Conservation (phyloP, 495 filamentous ascomycete species). For the Penicillium flavigenum region DNA sequence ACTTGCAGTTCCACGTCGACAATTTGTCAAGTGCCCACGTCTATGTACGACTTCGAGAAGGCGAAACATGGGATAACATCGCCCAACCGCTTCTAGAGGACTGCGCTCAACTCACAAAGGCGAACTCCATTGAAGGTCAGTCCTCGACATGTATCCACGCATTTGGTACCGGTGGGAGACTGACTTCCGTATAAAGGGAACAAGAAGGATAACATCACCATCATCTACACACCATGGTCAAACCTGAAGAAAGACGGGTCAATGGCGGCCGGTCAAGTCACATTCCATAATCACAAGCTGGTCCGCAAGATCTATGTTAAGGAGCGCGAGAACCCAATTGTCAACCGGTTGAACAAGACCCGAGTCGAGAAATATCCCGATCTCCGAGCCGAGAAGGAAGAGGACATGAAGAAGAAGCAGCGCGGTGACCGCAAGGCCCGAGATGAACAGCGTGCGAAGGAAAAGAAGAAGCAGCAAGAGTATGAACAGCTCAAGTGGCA, state of each 20-base stretch:
- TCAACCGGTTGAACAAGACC: conserved; percentile 97
- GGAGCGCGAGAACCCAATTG: conserved; percentile 77
- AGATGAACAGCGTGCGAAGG: conserved; percentile 75
- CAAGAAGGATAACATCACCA: conserved; percentile 95
- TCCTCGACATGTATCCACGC: background rate
- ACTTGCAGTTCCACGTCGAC: conserved; percentile 85
- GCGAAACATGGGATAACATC: conserved; percentile 82
- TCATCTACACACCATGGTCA: conserved; percentile 98
- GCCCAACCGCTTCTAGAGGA: conserved; percentile 73
- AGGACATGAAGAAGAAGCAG: conserved; percentile 63
- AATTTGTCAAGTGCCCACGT: conserved; percentile 96
- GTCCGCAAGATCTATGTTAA: conserved; percentile 77
- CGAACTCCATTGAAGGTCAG: conserved; percentile 94
- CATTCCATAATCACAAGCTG: conserved; percentile 84
- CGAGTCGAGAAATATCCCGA: conserved; percentile 83
- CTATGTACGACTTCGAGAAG: conserved; percentile 81
- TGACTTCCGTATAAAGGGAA: conserved; percentile 58
- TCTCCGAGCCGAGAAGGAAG: conserved; percentile 74
- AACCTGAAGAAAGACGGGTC: conserved; percentile 95
- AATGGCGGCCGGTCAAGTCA: conserved; percentile 94
- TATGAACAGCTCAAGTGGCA: conserved; percentile 85
- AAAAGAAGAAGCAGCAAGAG: conserved; percentile 74
- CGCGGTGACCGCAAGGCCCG: conserved; percentile 65
- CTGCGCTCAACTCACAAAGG: conserved; percentile 93
- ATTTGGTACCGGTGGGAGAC: background rate